Percentiles rank a stretch among this genome's conserved stretches.
Evolutionary conservation across 495 filamentous ascomycete genomes (phyloP).

Genomic region (Peziza echinospora): DNA sequence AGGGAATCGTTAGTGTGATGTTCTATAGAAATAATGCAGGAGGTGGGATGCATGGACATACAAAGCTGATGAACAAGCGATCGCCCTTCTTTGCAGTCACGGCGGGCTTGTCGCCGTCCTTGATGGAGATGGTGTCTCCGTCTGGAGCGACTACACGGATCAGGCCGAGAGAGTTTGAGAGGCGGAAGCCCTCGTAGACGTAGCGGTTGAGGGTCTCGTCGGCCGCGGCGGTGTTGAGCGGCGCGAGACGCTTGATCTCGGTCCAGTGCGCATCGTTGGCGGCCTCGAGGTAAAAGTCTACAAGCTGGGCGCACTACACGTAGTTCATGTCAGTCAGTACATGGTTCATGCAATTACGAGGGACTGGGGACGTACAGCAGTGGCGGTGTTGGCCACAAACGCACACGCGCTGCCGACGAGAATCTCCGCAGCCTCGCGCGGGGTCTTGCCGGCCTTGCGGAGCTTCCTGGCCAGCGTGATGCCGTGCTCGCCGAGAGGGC

Average conservation of each 20-base stretch:
- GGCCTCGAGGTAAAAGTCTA: conserved; percentile 11
- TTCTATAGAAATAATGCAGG: conserved; percentile 23
- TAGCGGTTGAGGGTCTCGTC: conserved; percentile 9
- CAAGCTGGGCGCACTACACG: conserved; percentile 8
- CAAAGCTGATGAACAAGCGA: conserved; percentile 9
- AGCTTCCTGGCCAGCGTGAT: conserved; percentile 5
- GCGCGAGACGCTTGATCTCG: conserved; percentile 6
- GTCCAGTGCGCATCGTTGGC: conserved; percentile 9
- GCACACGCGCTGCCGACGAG: conserved; percentile 9
- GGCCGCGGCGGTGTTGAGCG: not conserved
- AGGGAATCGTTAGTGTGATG: not conserved
- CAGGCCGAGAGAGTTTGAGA: conserved; percentile 12
- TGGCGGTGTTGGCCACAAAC: conserved; percentile 6
- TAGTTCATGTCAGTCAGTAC: too few relatives aligned
- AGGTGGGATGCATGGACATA: conserved; percentile 21
- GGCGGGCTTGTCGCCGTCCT: not conserved
- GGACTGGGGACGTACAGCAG: too few relatives aligned
- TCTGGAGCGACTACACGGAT: conserved; percentile 5
- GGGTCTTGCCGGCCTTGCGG: not conserved
- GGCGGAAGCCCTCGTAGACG: conserved; percentile 8
- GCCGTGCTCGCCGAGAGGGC: conserved; percentile 3
- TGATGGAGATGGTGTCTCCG: conserved; percentile 1
- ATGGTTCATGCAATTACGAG: too few relatives aligned
- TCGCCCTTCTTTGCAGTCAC: conserved; percentile 8
- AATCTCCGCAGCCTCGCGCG: conserved; percentile 8